phyloP scores from a whole-genome alignment of 208 protist genomes.

The Trypanosomatidae sp. region DNA sequence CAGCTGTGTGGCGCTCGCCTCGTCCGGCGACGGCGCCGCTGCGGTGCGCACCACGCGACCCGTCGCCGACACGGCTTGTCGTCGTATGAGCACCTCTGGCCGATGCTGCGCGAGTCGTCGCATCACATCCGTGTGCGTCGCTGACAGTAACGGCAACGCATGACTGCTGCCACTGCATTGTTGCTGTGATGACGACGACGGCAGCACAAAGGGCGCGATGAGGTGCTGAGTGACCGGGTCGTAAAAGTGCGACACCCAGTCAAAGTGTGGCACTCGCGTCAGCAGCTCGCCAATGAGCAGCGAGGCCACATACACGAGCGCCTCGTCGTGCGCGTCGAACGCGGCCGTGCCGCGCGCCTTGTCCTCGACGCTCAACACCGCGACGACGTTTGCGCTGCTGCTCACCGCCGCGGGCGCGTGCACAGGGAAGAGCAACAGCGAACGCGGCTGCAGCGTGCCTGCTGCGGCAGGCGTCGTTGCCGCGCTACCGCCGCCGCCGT shows the following conservation, averaged over 20 bases:
- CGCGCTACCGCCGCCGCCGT: constrained; percentile 10
- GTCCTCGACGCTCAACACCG: constrained; percentile 61
- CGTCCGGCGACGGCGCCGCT: too few relatives aligned
- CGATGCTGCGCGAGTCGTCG: constrained; percentile 6
- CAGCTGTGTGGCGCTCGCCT: constrained; percentile 20
- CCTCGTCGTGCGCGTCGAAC: constrained; percentile 56
- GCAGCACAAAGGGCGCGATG: constrained; percentile 50
- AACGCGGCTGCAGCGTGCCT: constrained; percentile 1
- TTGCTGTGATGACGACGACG: background rate
- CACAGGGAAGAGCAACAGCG: constrained; percentile 66
- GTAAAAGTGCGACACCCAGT: constrained; percentile 67
- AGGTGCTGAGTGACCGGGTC: constrained; percentile 81
- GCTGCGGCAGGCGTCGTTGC: too few relatives aligned
- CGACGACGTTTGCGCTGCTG: constrained; percentile 11
- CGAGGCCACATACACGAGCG: constrained; percentile 32
- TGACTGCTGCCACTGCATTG: background rate
- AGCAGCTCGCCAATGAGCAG: constrained; percentile 64
- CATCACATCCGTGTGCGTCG: constrained; percentile 1
- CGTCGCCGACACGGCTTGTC: constrained; percentile 21
- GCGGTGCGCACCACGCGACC: too few relatives aligned
- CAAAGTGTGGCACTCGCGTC: constrained; percentile 51
- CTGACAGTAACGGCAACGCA: background rate
- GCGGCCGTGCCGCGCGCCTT: constrained; percentile 23
- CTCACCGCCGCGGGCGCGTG: background rate
- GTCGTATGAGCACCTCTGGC: constrained; percentile 25